Percentiles rank a stretch among this genome's conserved stretches.
Evolutionary conservation across 2,329 filamentous ascomycete species (phyloP).

Genomic region (Pleoardoris graminearum): DNA sequence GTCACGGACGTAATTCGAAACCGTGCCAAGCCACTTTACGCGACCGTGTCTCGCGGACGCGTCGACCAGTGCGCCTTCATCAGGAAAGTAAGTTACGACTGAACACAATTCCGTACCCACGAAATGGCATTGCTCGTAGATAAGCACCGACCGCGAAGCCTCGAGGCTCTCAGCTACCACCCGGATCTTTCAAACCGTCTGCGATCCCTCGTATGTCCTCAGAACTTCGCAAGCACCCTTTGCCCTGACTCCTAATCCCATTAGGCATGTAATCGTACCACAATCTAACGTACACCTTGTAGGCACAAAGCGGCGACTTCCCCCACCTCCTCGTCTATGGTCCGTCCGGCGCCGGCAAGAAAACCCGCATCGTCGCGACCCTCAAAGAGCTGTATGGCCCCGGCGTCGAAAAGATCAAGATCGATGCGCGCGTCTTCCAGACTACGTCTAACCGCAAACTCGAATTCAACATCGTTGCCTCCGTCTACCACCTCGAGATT

Average conservation of each 20-base stretch:
- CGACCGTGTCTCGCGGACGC: conserved; percentile 29
- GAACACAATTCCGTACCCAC: conserved; percentile 8
- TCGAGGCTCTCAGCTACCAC: conserved; percentile 84
- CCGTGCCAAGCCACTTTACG: conserved; percentile 35
- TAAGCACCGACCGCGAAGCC: conserved; percentile 69
- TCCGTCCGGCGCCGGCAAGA: conserved; percentile 94
- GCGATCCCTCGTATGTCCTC: conserved; percentile 72
- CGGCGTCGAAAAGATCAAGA: conserved; percentile 99
- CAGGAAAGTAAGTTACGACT: conserved; percentile 13
- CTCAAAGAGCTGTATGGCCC: conserved; percentile 93
- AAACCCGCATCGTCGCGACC: conserved; percentile 93
- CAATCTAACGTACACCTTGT: conserved; percentile 14
- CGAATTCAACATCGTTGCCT: conserved; percentile 98
- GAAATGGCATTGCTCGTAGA: conserved; percentile 68
- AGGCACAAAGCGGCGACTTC: conserved; percentile 97
- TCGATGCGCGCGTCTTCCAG: conserved; percentile 95
- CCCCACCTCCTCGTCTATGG: conserved; percentile 97
- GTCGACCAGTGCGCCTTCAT: conserved; percentile 19
- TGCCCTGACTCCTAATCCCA: background rate
- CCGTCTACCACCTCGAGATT: conserved; percentile 97
- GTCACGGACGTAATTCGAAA: background rate
- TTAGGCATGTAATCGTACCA: background rate
- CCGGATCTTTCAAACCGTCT: conserved; percentile 84
- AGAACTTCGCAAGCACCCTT: background rate
- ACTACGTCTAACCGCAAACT: conserved; percentile 95